Conservation (phyloP, 1,284 basidiomycete genomes). For the Tylopilus sp. region DNA sequence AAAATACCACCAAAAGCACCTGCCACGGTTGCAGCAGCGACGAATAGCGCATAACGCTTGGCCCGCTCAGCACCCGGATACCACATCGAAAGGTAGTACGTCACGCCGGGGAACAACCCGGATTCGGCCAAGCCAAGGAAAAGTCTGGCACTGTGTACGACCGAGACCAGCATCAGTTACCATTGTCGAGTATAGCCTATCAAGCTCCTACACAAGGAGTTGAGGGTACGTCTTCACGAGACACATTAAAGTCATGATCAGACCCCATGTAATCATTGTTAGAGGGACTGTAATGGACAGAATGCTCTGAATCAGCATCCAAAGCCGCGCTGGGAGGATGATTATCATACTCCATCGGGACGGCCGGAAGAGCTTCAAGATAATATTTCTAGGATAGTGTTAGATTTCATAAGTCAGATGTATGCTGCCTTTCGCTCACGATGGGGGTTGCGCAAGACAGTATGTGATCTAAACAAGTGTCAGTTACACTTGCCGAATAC, state of each 20-base stretch:
- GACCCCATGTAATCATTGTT: slow-evolving; percentile 47
- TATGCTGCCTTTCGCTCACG: slow-evolving; percentile 31
- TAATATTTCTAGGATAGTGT: slow-evolving; percentile 35
- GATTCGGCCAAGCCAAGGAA: slow-evolving; percentile 27
- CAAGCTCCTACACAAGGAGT: slow-evolving; percentile 26
- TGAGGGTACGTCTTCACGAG: slow-evolving; percentile 32
- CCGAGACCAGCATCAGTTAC: slow-evolving; percentile 1
- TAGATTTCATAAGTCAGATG: not conserved
- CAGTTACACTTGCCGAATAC: not conserved
- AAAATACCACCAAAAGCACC: slow-evolving; percentile 18
- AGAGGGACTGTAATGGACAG: slow-evolving; percentile 34
- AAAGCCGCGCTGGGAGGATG: not conserved
- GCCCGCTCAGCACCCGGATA: slow-evolving; percentile 17
- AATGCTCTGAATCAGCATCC: not conserved
- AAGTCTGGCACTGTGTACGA: slow-evolving; percentile 37
- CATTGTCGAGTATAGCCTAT: not conserved
- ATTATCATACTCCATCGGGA: slow-evolving; percentile 41
- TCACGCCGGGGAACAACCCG: slow-evolving; percentile 18
- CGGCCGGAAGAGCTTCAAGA: slow-evolving; percentile 42
- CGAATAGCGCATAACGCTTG: slow-evolving; percentile 14
- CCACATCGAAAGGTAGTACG: slow-evolving; percentile 19
- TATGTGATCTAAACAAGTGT: slow-evolving; percentile 37
- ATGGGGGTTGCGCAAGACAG: slow-evolving; percentile 43
- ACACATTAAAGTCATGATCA: slow-evolving; percentile 39
- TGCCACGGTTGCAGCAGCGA: slow-evolving; percentile 12